phyloP scores from a whole-genome alignment of 2,329 filamentous ascomycete species.

The Alternaria hordeiaustralica region DNA sequence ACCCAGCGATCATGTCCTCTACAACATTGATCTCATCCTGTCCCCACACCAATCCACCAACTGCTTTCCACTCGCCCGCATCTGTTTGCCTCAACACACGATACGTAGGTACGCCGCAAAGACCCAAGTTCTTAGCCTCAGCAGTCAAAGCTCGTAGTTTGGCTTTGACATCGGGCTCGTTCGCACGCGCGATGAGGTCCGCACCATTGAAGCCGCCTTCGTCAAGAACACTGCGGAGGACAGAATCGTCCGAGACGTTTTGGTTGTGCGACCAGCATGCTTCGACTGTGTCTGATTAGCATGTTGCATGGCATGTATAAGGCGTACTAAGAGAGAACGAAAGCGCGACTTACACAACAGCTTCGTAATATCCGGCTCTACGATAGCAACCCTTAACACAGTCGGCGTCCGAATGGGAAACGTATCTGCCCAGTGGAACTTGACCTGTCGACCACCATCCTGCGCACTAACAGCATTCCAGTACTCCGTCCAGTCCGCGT shows the following conservation, averaged over 20 bases:
- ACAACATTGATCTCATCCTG: constrained; percentile 44
- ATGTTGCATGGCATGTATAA: rapidly evolving
- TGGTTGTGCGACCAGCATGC: constrained; percentile 44
- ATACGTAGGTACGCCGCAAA: constrained; percentile 46
- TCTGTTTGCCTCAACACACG: constrained; percentile 27
- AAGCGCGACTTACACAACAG: constrained; percentile 31
- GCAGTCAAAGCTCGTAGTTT: constrained; percentile 38
- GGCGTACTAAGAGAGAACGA: background rate
- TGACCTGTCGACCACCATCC: constrained; percentile 31
- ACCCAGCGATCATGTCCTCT: constrained; percentile 44
- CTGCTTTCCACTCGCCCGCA: constrained; percentile 19
- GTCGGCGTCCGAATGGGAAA: constrained; percentile 46
- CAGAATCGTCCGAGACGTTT: constrained; percentile 34
- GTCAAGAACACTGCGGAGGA: constrained; percentile 32
- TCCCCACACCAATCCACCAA: constrained; percentile 42
- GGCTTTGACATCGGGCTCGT: constrained; percentile 29
- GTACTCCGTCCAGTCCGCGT: constrained; percentile 40
- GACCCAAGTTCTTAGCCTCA: constrained; percentile 37
- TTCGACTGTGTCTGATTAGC: constrained; percentile 29
- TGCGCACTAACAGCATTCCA: constrained; percentile 44
- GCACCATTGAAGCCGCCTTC: constrained; percentile 35
- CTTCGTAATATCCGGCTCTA: constrained; percentile 27
- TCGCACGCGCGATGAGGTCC: constrained; percentile 34
- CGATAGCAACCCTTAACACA: constrained; percentile 39
- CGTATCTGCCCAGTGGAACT: constrained; percentile 38